Evolutionary conservation across 2,329 filamentous ascomycete genomes (phyloP), one percentile per base, ranked within the genome.

Genomic region (Lecanicillium sp.): DNA sequence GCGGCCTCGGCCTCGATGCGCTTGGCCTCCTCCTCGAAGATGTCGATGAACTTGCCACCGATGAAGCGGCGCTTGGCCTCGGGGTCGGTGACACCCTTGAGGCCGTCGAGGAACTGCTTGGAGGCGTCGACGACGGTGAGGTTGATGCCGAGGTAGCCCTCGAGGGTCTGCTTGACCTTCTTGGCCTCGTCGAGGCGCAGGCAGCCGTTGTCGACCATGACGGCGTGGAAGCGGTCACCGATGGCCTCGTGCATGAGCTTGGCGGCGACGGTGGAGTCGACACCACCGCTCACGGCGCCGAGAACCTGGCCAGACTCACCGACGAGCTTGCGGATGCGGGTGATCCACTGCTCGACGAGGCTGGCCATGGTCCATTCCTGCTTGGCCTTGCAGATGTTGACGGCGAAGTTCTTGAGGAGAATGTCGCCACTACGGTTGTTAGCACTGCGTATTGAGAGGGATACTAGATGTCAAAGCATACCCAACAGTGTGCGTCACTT

Each of bases 1-100:
- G 81, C 78, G 0, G 86, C 86, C 23, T 75, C 81, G 48, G 78
- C 78, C 54, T 89, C 87, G 40, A 94, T 90, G 56, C 66, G 63
- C 52, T 69, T 59, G 2, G 87, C 90, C 63, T 90, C 84, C 51
- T 83, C 73, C 65, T 95, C 84, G 67, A 95, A 96, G 23, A 95
- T 70, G 57, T 74, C 76, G 53, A 75, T 74, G 15, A 38, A 75
- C 35, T 79, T 87, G 53, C 75, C 79, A 48, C 90, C 90, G 52
- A 96, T 96, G 58, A 96, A 83, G 70, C 95, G 95, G 48, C 90
- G 78, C 76, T 95, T 96, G 62, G 79, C 79, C 68, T 97, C 90
- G 0, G 91, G 90, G 24, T 83, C 88, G 0, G 70, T 72, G 21
- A 95, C 79, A 15, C 89, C 91, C 55, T 80, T 78, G 1, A 97